Percentiles rank a stretch among this genome's conserved stretches.
Conservation (phyloP, 371 early-diverging fungal genomes). For the Chytridiales sp. region DNA sequence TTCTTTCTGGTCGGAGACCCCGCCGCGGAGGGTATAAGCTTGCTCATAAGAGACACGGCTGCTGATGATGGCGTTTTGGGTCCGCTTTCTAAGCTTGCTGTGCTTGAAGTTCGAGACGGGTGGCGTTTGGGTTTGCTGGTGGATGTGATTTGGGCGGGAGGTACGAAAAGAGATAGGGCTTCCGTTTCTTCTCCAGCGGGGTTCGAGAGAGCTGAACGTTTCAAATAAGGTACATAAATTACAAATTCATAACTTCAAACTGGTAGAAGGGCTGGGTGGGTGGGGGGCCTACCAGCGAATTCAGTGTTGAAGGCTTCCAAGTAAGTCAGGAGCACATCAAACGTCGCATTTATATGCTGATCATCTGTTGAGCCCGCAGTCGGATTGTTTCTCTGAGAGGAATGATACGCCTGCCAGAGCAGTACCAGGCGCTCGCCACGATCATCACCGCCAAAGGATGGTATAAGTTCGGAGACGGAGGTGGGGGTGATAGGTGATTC, state of each 20-base stretch:
- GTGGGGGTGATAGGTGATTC: no score
- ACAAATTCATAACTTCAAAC: background rate
- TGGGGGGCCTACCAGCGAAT: background rate
- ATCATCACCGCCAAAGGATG: no score
- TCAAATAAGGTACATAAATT: no score
- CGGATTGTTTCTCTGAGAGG: no score
- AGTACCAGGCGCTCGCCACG: no score
- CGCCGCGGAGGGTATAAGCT: background rate
- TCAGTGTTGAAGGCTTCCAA: constrained; percentile 5
- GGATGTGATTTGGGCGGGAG: background rate
- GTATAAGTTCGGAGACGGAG: no score
- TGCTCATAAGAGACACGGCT: background rate
- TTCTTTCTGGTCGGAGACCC: background rate
- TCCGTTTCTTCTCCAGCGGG: background rate
- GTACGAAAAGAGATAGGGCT: background rate
- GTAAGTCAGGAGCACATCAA: background rate
- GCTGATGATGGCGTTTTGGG: background rate
- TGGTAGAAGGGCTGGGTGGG: background rate
- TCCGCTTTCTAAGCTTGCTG: background rate
- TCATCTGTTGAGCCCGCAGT: no score
- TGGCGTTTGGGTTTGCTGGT: background rate
- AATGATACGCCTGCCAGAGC: no score
- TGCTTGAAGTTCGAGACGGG: background rate
- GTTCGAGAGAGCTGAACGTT: background rate
- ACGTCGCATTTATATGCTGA: no score